These are phyloP conservation scores for Scheffersomyces coipomensis DNA, from an alignment of 805 yeast species.

Conservation along the genomic window DNA sequence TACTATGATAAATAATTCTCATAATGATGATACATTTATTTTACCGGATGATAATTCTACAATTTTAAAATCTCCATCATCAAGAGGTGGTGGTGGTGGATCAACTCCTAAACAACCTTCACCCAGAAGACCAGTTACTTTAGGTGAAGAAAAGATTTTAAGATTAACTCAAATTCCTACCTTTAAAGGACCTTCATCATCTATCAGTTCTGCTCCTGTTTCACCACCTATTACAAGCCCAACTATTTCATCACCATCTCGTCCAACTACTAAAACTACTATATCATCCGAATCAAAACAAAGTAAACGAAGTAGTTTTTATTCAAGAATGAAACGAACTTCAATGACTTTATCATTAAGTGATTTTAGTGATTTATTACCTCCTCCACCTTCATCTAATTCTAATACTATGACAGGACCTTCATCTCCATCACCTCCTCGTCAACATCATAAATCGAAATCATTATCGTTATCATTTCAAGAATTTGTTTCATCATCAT, in stretches of 20 bases:
- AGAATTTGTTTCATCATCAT: neutral
- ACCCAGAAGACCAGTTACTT: neutral
- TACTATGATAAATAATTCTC: neutral
- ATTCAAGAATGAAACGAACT: slow-evolving; percentile 1
- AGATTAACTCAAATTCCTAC: slow-evolving; percentile 23
- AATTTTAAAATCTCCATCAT: slow-evolving; percentile 11
- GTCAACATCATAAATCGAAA: neutral
- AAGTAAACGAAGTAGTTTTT: neutral
- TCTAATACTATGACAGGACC: neutral
- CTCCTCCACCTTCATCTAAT: neutral
- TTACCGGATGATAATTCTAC: neutral
- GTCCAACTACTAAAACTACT: neutral
- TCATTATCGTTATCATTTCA: neutral
- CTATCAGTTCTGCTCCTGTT: neutral
- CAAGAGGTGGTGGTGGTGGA: too few relatives aligned
- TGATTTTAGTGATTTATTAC: neutral
- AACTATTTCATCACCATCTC: neutral
- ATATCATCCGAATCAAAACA: neutral
- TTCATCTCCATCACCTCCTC: neutral
- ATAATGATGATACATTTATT: slow-evolving; percentile 9
- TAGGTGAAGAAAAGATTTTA: slow-evolving; percentile 22
- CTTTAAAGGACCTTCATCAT: slow-evolving; percentile 9
- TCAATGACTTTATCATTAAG: neutral
- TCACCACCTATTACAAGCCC: neutral
- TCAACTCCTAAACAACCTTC: neutral